phyloP scores from a whole-genome alignment of 495 filamentous ascomycete genomes.

The Podospora pseudopauciseta region DNA sequence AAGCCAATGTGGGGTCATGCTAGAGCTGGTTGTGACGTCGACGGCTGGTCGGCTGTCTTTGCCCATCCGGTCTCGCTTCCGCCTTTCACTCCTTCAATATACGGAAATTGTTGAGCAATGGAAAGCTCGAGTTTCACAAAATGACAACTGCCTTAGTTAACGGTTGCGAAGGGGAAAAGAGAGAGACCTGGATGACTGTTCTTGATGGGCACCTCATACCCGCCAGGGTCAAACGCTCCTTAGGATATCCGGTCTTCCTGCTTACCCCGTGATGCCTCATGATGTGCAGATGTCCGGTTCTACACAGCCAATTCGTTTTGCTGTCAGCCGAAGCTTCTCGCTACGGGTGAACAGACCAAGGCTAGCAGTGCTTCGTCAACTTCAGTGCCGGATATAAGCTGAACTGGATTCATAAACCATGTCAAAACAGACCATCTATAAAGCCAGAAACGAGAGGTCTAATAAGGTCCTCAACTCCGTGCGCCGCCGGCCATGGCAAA shows the following conservation, averaged over 20 bases:
- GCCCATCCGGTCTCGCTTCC: neutral
- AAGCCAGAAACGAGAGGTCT: neutral
- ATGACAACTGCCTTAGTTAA: too few species aligned
- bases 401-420: neutral
- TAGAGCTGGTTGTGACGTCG: slow-evolving; percentile 36
- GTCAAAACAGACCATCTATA: neutral
- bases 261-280: too few species aligned
- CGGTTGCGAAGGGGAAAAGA: too few species aligned
- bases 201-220: too few species aligned
- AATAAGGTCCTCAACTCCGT: slow-evolving; percentile 11
- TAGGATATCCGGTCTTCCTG: too few species aligned
- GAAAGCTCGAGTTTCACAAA: too few species aligned
- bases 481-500: slow-evolving; percentile 3
- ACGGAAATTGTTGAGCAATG: neutral
- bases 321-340: neutral
- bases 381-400: neutral
- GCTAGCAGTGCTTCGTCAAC: too few species aligned
- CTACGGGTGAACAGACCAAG: neutral
- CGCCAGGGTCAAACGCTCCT: too few species aligned
- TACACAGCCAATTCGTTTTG: neutral
- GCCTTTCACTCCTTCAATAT: neutral
- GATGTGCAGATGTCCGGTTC: neutral
- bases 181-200: too few species aligned
- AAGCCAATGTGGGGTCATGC: slow-evolving; percentile 18
- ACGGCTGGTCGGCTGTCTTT: slow-evolving; percentile 26